Conservation (phyloP, 495 filamentous ascomycete genomes). For the Trichoderma virens region DNA sequence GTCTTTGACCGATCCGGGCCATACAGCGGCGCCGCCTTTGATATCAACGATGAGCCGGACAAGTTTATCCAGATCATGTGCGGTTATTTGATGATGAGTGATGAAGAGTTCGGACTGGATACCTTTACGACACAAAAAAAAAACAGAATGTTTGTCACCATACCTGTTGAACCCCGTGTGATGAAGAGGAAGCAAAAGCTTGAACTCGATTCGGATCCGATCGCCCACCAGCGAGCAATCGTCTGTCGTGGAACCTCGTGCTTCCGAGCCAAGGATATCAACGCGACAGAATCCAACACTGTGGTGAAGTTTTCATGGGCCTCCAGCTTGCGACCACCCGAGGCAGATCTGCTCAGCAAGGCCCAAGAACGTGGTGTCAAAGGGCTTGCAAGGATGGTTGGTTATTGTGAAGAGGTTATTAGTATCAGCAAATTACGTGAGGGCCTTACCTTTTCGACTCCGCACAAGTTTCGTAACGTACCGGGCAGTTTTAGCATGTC, state of each 20-base stretch:
- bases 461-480: no score
- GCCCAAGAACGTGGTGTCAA: constrained; percentile 19
- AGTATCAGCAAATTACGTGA: constrained; percentile 23
- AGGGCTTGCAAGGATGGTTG: constrained; percentile 19
- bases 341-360: constrained; percentile 21
- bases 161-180: constrained; percentile 18
- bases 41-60: constrained; percentile 28
- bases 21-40: constrained; percentile 31
- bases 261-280: constrained; percentile 18
- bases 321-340: constrained; percentile 20
- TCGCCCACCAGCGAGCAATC: constrained; percentile 17
- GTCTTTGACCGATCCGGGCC: constrained; percentile 37
- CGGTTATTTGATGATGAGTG: constrained; percentile 21
- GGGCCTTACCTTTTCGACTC: constrained; percentile 10
- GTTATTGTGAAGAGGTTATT: constrained; percentile 21
- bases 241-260: constrained; percentile 22
- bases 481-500: no score
- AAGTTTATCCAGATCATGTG: constrained; percentile 24
- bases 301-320: constrained; percentile 25
- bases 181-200: constrained; percentile 18
- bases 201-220: constrained; percentile 21
- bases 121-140: background rate
- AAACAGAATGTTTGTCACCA: constrained; percentile 17
- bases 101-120: constrained; percentile 15
- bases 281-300: constrained; percentile 13